A percentile compares a stretch with the other conserved stretches of the same genome.
These are phyloP conservation scores for Mortierella sp. DNA, from an alignment of 371 early-diverging fungal genomes.

Conservation along the genomic window DNA sequence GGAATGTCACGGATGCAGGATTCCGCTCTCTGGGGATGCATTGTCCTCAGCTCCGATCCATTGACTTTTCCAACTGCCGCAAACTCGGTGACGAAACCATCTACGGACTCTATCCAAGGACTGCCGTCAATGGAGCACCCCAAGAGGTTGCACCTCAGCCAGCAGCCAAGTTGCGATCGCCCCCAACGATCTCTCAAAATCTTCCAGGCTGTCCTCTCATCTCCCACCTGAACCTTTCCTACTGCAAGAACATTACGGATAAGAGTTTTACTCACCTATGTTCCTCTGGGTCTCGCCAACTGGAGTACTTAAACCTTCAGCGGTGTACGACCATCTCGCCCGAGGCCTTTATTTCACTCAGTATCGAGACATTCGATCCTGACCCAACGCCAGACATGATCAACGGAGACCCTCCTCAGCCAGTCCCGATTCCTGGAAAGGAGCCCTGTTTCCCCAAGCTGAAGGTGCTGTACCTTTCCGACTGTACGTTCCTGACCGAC, in stretches of 20 bases:
- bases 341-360: conserved; percentile 74
- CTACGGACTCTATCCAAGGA: conserved; percentile 58
- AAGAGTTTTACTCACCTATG: conserved; percentile 66
- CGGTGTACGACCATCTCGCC: conserved; percentile 84
- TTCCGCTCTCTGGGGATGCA: conserved; percentile 60
- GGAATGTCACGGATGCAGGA: conserved; percentile 82
- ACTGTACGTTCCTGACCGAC: conserved; percentile 87
- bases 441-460: conserved; percentile 60
- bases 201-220: conserved; percentile 54
- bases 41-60: conserved; percentile 58
- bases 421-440: conserved; percentile 11
- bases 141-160: conserved; percentile 13
- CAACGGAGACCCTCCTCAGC: neutral
- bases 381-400: neutral
- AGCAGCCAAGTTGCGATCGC: neutral
- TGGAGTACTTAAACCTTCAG: conserved; percentile 75
- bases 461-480: conserved; percentile 71
- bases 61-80: conserved; percentile 85
- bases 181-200: neutral
- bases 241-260: conserved; percentile 84
- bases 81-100: conserved; percentile 81
- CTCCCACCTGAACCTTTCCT: conserved; percentile 67
- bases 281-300: conserved; percentile 51
- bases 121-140: conserved; percentile 6
- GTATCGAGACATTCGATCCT: conserved; percentile 15